Conservation (phyloP, 164 flowering plant genomes). For the Vitis amurensis region DNA sequence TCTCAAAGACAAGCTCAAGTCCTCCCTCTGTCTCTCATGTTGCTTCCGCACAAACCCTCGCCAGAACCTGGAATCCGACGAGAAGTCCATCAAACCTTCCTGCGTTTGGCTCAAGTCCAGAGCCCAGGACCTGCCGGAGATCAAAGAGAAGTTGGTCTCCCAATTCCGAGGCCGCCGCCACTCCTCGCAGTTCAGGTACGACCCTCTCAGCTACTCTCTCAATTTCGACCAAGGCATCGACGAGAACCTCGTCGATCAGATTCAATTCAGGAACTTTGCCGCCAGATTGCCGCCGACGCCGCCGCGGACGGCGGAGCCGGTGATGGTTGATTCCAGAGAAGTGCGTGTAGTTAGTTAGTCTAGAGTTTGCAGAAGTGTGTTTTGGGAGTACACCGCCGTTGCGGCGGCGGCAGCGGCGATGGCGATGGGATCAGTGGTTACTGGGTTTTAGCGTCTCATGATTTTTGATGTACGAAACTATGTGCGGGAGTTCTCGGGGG, state of each 20-base stretch:
- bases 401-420: too few relatives aligned
- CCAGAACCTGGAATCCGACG: slow-evolving; percentile 1
- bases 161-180: slow-evolving; percentile 1
- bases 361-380: too few relatives aligned
- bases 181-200: neutral
- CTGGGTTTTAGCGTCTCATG: too few relatives aligned
- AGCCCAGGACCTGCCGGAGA: too few relatives aligned
- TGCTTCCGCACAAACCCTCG: slow-evolving; percentile 14
- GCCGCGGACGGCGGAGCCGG: neutral
- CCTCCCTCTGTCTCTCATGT: slow-evolving; percentile 29
- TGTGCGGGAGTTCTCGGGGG: too few relatives aligned
- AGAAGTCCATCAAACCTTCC: slow-evolving; percentile 10
- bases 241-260: neutral
- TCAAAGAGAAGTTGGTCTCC: neutral
- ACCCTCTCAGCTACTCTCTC: slow-evolving; percentile 1
- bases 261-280: neutral
- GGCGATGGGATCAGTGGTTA: too few relatives aligned
- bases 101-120: slow-evolving; percentile 21
- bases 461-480: too few relatives aligned
- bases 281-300: neutral
- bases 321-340: too few relatives aligned
- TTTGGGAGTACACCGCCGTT: too few relatives aligned
- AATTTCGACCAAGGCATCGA: neutral
- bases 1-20: slow-evolving; percentile 17
- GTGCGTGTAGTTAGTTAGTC: too few relatives aligned